phyloP scores from a whole-genome alignment of 2,329 filamentous ascomycete species.

The Cladosporium sp. region DNA sequence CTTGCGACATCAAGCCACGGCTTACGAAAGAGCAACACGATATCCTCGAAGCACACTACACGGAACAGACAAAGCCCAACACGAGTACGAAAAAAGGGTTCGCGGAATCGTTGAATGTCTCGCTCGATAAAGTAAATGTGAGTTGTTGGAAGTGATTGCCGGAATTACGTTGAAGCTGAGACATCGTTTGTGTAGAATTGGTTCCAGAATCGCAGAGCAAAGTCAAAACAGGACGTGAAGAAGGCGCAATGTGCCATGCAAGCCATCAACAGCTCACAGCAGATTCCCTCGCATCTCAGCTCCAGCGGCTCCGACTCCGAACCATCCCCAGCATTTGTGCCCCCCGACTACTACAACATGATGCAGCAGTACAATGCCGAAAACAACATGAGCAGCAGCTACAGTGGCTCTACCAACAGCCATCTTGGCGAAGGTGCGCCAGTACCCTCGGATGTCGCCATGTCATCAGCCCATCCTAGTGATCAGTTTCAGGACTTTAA shows the following conservation, averaged over 20 bases:
- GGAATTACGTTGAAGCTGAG: background rate
- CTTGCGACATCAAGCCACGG: slow-evolving; percentile 51
- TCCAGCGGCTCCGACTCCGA: slow-evolving; percentile 34
- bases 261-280: slow-evolving; percentile 10
- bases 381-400: slow-evolving; percentile 2
- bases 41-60: slow-evolving; percentile 52
- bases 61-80: slow-evolving; percentile 51
- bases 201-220: slow-evolving; percentile 56
- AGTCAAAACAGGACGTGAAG: slow-evolving; percentile 55
- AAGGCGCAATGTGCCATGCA: slow-evolving; percentile 40
- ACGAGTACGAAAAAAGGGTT: slow-evolving; percentile 53
- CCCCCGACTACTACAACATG: slow-evolving; percentile 34
- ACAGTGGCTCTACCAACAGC: slow-evolving; percentile 3
- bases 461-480: slow-evolving; percentile 1
- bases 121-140: slow-evolving; percentile 56
- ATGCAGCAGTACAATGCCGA: slow-evolving; percentile 31
- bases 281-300: slow-evolving; percentile 12
- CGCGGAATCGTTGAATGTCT: slow-evolving; percentile 48
- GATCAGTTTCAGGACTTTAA: slow-evolving; percentile 13
- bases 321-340: slow-evolving; percentile 33
- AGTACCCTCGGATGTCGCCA: background rate
- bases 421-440: background rate
- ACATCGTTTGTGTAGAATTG: slow-evolving; percentile 46
- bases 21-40: slow-evolving; percentile 56
- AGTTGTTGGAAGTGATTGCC: slow-evolving; percentile 29